Base-by-base conservation (phyloP, 352 stramenopile genomes). In the Pythium rishiriense region DNA sequence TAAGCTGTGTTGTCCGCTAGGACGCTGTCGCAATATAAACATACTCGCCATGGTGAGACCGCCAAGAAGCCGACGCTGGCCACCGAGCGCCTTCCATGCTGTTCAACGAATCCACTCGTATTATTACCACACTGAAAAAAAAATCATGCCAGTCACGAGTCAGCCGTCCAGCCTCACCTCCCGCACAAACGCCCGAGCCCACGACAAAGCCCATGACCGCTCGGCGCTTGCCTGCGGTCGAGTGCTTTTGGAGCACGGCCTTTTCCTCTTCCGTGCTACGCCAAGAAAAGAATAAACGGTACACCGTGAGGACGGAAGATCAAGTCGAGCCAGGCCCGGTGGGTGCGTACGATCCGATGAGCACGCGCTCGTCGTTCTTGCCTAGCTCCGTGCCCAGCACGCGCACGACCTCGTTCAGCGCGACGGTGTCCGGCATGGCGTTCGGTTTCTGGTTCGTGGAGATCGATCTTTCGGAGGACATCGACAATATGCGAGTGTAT, bases 351-450 rank as follows among this genome's bases (percentile, higher is more conserved):
- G 73, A 78, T 64, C 81, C 81, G 35, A 92, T 79, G 50, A 78
- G 62, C 39, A 80, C 61, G 19, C 54, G 76, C 37, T 78, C 69
- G 49, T 79, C 73, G 41, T 76, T 67, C 58, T 81, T 79, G 52
- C 73, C 56, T 64, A 92, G 76, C 65, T 92, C 79, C 8, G 57
- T 71, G 61, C 75, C 79, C 43, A 92, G 72, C 68, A 87, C 78
- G 62, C 79, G 77, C 58, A 92, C 83, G 50, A 82, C 77, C 43
- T 90, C 79, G 72, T 92, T 83, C 63, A 83, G 54, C 22, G 73
- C 67, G 42, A 68, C 69, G 33, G n/a, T 61, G 28, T 58, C 50
- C 15, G 17, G 24, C 65, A 68, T 72, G 35, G 4, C 59, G 14
- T 19, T 41, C 15, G 3, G 37, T 6, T n/a, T 43, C n/a, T n/a